Conservation (phyloP, 2,329 filamentous ascomycete species). For the Erysiphe pulchra region DNA sequence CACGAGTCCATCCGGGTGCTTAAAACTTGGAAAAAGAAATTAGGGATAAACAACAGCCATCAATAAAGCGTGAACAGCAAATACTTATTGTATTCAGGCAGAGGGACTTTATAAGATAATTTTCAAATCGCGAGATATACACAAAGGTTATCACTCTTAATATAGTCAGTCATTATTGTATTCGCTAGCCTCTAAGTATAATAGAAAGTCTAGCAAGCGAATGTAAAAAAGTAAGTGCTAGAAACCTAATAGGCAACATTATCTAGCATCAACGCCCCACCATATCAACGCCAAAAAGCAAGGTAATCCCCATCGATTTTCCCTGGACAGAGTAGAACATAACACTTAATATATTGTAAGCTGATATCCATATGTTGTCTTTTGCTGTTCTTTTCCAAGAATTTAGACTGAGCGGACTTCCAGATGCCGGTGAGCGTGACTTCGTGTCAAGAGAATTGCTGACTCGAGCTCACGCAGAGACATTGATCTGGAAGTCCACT, state of each 20-base stretch:
- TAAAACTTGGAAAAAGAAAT: no score
- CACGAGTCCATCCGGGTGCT: no score
- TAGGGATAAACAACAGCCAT: no score
- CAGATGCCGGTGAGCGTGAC: not conserved
- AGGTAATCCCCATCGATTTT: not conserved
- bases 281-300: not conserved
- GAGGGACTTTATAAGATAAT: no score
- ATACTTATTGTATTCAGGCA: no score
- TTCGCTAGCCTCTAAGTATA: no score
- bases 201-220: no score
- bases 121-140: no score
- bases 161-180: no score
- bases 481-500: slow-evolving; percentile 31
- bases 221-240: no score
- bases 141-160: no score
- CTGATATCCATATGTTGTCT: not conserved
- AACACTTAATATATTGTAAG: not conserved
- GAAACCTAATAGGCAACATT: not conserved
- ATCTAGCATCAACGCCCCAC: not conserved
- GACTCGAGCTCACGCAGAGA: not conserved
- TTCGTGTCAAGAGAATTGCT: not conserved
- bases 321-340: not conserved
- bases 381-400: not conserved
- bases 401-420: not conserved
- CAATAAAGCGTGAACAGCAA: no score